Base-by-base conservation (phyloP, 176 grass and related monocot species). In the Ensete ventricosum region DNA sequence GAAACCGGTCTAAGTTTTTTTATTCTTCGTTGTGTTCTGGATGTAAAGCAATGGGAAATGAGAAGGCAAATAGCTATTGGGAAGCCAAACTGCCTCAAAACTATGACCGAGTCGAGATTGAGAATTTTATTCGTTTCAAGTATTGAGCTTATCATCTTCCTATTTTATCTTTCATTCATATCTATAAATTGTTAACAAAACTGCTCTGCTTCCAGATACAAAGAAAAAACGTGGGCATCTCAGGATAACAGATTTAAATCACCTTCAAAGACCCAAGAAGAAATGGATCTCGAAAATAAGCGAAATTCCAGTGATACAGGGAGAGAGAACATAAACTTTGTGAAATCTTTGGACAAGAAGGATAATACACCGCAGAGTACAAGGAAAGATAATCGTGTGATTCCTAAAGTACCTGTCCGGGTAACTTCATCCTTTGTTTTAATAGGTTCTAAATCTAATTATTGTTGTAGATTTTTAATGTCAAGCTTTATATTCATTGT, bases 71-170 rank as follows among this genome's bases (percentile, higher is more conserved):
- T 79, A 52, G 70, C 76, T 91, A 94, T 76, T 98, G 95, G 95
- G 95, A 98, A 88, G 90, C 90, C 8, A 88, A 98, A 84, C 84
- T 98, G 29, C 95, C 95, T 59, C 88, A 82, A 53, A 93, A 93
- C 76, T 98, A 93, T 83, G 95, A 93, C 79, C 86, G 95, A 75
- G 90, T 91, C 62, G 95, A 90, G 34, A 98, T 98, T 83, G 95
- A 98, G 51, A 98, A 98, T 73, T 98, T 98, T 60, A 98, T 98
- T 70, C 95, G 90, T 71, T 91, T 91, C 20, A 99, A 99, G 96
- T 99, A 95, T 83, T 81, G 9, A 67, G 63, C 23, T 79, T 69
- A 13, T 14, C 14, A 13, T 9, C 16, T 87, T 69, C 78, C 82
- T 22, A 53, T 69, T 67, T 20, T 51, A 79, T 26, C 74, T 21